Evolutionary conservation across 2,329 filamentous ascomycete genomes (phyloP), one percentile per base, ranked within the genome.

Genomic region (Neurospora crassa): DNA sequence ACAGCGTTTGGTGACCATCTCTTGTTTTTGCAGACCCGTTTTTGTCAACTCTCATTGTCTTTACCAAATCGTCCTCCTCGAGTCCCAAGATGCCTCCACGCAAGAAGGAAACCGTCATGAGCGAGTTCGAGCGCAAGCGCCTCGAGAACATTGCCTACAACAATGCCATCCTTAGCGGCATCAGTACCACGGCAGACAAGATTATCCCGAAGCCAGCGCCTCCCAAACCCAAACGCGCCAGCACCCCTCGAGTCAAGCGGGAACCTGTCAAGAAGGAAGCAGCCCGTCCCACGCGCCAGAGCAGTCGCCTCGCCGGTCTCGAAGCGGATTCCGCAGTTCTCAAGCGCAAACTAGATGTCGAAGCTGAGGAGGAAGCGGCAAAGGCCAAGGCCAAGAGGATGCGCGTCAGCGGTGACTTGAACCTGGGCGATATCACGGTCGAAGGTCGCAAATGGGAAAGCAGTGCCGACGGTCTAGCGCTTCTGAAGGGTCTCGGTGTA

Each of bases 131-230:
- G 84, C 90, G 90, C 76, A 90, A 92, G 75, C 87, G 94, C 0
- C 87, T 93, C 18, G 93, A 94, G 73, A 97, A 97, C 75, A 96
- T 97, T 53, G 92, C 91, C 0, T 90, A 92, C 70, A 96, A 96
- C 76, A 91, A 95, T 80, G 92, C 91, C 0, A 79, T 97, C 0
- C 82, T 97, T 0, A 92, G 92, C 72, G 91, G 94, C 72, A 87
- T 97, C 1, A 90, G 91, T 1, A 88, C 89, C 2, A 87, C 91
- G 0, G 89, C 92, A 0, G 91, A 91, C 29, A 89, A 87, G 68
- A 85, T 89, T n/a, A 83, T 91, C 12, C 92, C 90, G 0, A 88
- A 87, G 70, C 81, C 86, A 1, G 80, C 83, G 0, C 76, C 84
- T 0, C 77, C 84, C 0, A 86, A 83, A 68, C 75, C 84, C 12